A percentile compares a stretch with the other conserved stretches of the same genome.
Evolutionary conservation across 2,329 filamentous ascomycete species (phyloP).

Genomic region (Colletotrichum liriopes): DNA sequence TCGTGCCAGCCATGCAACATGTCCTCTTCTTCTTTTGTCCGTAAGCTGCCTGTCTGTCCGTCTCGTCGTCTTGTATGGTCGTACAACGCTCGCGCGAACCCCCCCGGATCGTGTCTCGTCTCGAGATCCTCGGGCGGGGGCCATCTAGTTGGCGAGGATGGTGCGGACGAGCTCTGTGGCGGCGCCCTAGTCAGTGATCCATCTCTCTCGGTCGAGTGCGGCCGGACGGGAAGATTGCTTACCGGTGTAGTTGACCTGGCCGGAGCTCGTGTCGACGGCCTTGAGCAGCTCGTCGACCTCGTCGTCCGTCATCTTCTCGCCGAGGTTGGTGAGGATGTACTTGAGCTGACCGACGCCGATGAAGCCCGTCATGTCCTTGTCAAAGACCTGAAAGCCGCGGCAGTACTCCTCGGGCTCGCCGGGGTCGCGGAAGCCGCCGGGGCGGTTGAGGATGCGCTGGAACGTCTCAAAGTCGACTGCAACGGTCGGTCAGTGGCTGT

Average conservation of each 20-base stretch:
- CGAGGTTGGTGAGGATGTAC: conserved; percentile 97
- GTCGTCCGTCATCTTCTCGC: conserved; percentile 99
- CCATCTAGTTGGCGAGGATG: conserved; percentile 83
- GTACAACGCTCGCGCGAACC: conserved; percentile 31
- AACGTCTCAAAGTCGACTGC: conserved; percentile 98
- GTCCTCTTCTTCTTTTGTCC: conserved; percentile 29
- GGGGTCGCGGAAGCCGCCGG: conserved; percentile 97
- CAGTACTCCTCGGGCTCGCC: conserved; percentile 99
- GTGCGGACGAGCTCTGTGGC: conserved; percentile 85
- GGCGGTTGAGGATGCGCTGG: conserved; percentile 95
- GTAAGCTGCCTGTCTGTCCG: conserved; percentile 17
- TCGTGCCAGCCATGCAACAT: conserved; percentile 42
- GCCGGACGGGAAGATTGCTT: conserved; percentile 52
- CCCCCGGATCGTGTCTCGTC: conserved; percentile 5
- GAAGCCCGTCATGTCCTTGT: conserved; percentile 98
- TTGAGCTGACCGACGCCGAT: conserved; percentile 98
- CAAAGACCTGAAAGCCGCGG: conserved; percentile 98
- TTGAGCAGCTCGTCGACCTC: conserved; percentile 99
- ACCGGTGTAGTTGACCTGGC: conserved; percentile 98
- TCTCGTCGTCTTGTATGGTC: conserved; percentile 1
- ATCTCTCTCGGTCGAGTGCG: no score
- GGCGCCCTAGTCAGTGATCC: neutral
- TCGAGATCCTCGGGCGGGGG: neutral
- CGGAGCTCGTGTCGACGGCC: conserved; percentile 95
- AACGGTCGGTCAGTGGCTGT: conserved; percentile 35